These are phyloP conservation scores for Croton laevigatus DNA, from an alignment of 441 rosid species.

Conservation along the genomic window DNA sequence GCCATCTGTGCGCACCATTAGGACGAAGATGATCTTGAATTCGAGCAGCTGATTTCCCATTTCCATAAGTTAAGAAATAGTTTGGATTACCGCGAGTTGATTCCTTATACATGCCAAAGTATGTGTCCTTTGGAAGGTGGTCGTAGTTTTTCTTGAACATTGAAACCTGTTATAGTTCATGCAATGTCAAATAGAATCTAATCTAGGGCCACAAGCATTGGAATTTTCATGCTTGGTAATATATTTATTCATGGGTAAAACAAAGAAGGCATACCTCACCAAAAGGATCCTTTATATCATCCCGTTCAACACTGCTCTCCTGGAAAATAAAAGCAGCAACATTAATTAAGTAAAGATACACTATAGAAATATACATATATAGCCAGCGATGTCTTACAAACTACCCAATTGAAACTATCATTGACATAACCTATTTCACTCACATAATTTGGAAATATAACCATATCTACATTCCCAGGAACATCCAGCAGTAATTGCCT, in stretches of 20 bases:
- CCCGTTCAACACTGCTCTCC: slow-evolving; percentile 90
- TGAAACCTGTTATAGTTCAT: slow-evolving; percentile 50
- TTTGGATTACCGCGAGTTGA: slow-evolving; percentile 89
- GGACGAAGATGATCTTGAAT: slow-evolving; percentile 88
- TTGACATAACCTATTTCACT: slow-evolving; percentile 30
- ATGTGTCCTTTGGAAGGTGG: slow-evolving; percentile 78
- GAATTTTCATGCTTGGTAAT: too few relatives aligned
- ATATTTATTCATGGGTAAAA: background rate
- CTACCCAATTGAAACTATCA: slow-evolving; percentile 14
- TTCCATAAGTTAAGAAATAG: slow-evolving; percentile 86
- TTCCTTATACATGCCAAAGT: slow-evolving; percentile 82
- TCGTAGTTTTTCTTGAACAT: slow-evolving; percentile 92
- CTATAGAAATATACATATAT: background rate
- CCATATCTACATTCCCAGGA: slow-evolving; percentile 72
- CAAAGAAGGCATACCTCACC: slow-evolving; percentile 52
- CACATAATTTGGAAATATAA: slow-evolving; percentile 86
- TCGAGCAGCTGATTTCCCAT: slow-evolving; percentile 93
- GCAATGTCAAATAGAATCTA: background rate
- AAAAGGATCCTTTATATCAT: slow-evolving; percentile 80
- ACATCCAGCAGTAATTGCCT: slow-evolving; percentile 64
- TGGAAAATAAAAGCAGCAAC: slow-evolving; percentile 28
- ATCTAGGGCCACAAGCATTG: background rate
- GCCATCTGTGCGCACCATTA: slow-evolving; percentile 98
- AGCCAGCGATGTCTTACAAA: background rate
- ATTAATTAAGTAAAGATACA: slow-evolving; percentile 10